Evolutionary conservation across 345 rosid genomes (phyloP), one percentile per base, ranked within the genome.

Genomic region (Anastatica hierochuntica): DNA sequence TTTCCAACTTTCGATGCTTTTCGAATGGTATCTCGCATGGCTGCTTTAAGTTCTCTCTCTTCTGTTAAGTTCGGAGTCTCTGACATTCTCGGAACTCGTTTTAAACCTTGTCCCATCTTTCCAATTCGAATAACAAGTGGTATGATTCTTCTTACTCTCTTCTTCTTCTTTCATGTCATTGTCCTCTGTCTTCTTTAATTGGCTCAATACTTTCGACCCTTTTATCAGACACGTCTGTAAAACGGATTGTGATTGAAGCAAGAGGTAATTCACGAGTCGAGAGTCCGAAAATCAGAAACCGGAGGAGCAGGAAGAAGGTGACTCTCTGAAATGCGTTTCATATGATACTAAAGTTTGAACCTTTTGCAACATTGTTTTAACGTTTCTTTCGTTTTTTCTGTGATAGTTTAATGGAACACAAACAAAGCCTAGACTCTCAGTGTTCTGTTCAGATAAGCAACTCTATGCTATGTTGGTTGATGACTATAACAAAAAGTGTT

Each of bases 391-490:
- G 8, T 29, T 53, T 6, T 30, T 43, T 58, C 46, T 42, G 48
- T 1, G 6, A 44, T 52, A 52, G 56, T 69, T 24, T 36, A 39
- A 31, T 38, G 42, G 62, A 62, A 80, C 89, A 26, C 65, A 75
- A 13, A 56, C 58, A 40, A 87, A 74, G 20, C 96, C 96, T 38
- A 74, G 98, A 68, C 80, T 87, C 9, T 87, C 96, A 4, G 96
- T 90, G 14, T 90, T 90, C 77, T 84, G 95, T 72, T 86, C 95
- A 14, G 83, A 82, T 12, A 82, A 84, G 41, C 98, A 90, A 59
- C 69, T 90, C 17, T 87, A 87, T 52, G 96, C 88, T 7, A 75
- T 81, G 90, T 74, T 90, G 67, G 88, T 90, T 1, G 98, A 90
- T 72, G 96, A 87, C 56, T 73, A 61, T 33, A 87, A 82, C 79